phyloP scores from a whole-genome alignment of 164 flowering plant species.

The Chloranthus sessilifolius region DNA sequence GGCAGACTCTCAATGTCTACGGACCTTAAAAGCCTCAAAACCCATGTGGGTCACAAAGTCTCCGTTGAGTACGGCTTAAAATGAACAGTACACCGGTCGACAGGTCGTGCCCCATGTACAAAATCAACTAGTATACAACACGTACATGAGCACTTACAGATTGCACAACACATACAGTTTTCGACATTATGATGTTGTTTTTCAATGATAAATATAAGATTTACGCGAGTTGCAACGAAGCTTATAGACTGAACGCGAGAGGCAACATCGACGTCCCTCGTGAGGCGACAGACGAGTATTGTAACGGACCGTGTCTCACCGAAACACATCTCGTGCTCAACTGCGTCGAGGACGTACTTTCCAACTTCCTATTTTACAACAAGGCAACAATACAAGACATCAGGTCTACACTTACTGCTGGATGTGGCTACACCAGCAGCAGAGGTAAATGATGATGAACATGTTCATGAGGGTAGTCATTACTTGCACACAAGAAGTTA shows the following conservation, averaged over 20 bases:
- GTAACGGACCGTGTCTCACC: constrained; percentile 66
- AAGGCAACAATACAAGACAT: constrained; percentile 53
- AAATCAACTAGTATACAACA: too few relatives aligned
- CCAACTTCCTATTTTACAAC: constrained; percentile 58
- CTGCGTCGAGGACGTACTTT: constrained; percentile 48
- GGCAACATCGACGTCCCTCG: constrained; percentile 60
- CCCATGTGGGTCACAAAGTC: too few relatives aligned
- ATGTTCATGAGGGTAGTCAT: too few relatives aligned
- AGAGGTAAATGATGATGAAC: constrained; percentile 71
- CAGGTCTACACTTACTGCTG: constrained; percentile 52
- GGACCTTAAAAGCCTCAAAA: too few relatives aligned
- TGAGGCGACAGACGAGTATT: constrained; percentile 49
- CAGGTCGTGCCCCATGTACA: too few relatives aligned
- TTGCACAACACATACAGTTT: too few relatives aligned
- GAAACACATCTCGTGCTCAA: constrained; percentile 72
- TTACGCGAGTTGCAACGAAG: constrained; percentile 64
- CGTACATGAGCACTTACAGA: too few relatives aligned
- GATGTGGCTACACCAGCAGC: constrained; percentile 46
- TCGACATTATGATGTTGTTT: too few relatives aligned
- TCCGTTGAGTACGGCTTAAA: too few relatives aligned
- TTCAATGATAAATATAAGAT: constrained; percentile 29
- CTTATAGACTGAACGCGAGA: constrained; percentile 44
- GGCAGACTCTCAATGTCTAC: too few relatives aligned
- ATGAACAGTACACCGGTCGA: too few relatives aligned
- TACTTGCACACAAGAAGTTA: too few relatives aligned